A percentile compares a stretch with the other conserved stretches of the same genome.
Evolutionary conservation across 2,329 filamentous ascomycete species (phyloP).

Genomic region (Penicillium sp.): DNA sequence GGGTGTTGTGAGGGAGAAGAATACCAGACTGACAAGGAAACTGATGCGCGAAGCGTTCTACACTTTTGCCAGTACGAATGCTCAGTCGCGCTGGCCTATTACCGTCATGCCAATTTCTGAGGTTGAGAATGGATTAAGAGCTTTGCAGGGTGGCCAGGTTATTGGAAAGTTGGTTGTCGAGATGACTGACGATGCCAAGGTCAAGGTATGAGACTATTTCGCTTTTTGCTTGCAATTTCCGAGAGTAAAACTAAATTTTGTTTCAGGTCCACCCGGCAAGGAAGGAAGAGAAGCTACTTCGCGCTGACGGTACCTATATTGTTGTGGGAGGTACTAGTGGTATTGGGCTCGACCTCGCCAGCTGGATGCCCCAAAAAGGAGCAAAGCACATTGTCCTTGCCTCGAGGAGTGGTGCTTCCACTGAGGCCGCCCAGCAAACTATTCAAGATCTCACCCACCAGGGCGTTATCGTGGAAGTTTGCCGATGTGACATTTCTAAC

Average conservation of each 20-base stretch:
- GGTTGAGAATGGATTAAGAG: constrained; percentile 24
- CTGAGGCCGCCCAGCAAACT: constrained; percentile 15
- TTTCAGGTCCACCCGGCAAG: constrained; percentile 20
- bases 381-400: constrained; percentile 56
- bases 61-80: constrained; percentile 11
- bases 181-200: constrained; percentile 21
- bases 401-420: constrained; percentile 45
- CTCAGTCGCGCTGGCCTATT: constrained; percentile 19
- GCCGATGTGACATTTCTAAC: constrained; percentile 35
- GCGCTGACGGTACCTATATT: constrained; percentile 50
- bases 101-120: constrained; percentile 22
- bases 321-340: constrained; percentile 61
- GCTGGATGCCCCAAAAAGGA: constrained; percentile 52
- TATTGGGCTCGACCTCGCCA: constrained; percentile 55
- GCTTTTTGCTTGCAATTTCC: not conserved
- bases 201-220: constrained; percentile 15
- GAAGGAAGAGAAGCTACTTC: constrained; percentile 18
- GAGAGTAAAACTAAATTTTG: not conserved
- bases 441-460: constrained; percentile 12
- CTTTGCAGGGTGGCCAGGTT: constrained; percentile 23
- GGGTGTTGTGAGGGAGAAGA: constrained; percentile 23
- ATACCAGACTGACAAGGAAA: constrained; percentile 22
- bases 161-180: constrained; percentile 27
- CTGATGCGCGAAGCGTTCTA: constrained; percentile 25
- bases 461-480: constrained; percentile 25